These are phyloP conservation scores for Nelumbo lutea DNA, from an alignment of 164 flowering plant genomes.

Conservation along the genomic window DNA sequence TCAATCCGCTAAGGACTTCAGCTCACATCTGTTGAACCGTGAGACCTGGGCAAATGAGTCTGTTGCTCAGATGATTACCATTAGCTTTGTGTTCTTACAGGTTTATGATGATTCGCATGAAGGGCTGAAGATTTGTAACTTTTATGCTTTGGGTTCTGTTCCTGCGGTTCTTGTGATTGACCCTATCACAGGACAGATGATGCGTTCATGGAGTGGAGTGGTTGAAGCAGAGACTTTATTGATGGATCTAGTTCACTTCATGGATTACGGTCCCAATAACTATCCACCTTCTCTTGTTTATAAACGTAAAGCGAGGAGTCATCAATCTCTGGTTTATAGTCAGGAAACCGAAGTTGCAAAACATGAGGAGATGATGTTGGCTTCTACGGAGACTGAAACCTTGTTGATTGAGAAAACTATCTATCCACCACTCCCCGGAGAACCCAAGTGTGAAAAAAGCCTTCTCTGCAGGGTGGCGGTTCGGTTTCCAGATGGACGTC, in stretches of 20 bases:
- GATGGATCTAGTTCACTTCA: not conserved
- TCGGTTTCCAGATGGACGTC: not conserved
- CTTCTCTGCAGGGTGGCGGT: not conserved
- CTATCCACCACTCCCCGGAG: not conserved
- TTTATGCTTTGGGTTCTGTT: not conserved
- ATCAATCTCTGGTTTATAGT: not conserved
- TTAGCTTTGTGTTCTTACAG: not conserved
- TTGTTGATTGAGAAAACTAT: too few relatives aligned
- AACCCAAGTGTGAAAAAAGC: not conserved
- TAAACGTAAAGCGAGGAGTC: not conserved
- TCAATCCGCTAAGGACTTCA: slow-evolving; percentile 69
- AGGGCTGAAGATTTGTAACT: not conserved
- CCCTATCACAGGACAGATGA: slow-evolving; percentile 5
- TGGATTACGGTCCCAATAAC: not conserved
- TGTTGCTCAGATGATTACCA: not conserved
- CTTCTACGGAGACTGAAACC: too few relatives aligned
- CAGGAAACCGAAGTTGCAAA: not conserved
- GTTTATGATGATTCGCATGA: not conserved
- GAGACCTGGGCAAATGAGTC: slow-evolving; percentile 1
- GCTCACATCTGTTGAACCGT: slow-evolving; percentile 42
- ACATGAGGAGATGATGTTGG: not conserved
- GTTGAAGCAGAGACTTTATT: not conserved
- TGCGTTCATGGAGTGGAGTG: not conserved
- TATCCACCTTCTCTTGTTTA: too few relatives aligned
- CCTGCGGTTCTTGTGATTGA: slow-evolving; percentile 2